Base-by-base conservation (phyloP, 305 asterid species). In the Striga hermonthica region DNA sequence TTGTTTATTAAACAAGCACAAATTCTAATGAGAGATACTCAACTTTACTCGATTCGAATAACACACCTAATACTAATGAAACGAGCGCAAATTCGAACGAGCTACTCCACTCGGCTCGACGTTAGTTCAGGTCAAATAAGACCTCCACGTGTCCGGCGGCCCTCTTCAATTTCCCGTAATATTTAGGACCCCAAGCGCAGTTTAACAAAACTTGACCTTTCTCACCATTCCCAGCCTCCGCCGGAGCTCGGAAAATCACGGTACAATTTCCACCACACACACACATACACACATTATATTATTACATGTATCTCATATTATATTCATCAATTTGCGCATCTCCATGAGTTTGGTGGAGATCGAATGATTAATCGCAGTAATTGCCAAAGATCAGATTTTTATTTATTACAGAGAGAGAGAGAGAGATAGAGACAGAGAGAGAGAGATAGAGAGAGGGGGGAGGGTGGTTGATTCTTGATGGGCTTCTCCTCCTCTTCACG, bases 191-290 rank as follows among this genome's bases (percentile, higher is more conserved):
- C 57, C 55, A 36, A 11, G 39, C 65, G 4, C 6, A 4, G 12
- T 60, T 66, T 43, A 54, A 49, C 0, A 9, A 43, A 62, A 28
- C 55, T 75, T 75, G 79, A 70, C 77, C 67, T 72, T 71, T 43
- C 40, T 0, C 53, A 2, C 2, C 1, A 2, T 10, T 16, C 13
- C 31, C 60, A n/a, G 14, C 65, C 56, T 66, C 28, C 1, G 66
- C 55, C 34, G 54, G 49, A 68, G 81, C 79, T 69, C 76, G 72
- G 71, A 72, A 69, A 66, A 47, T 76, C 75, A 68, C 80, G 65
- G 65, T 11, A 59, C 6, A 0, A 4, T 54, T 40, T 61, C 36
- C 66, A 62, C 75, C 67, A 1, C 7, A 41, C 34, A 15, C 6
- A 38, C 0, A 22, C 56, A 1, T 13, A 31, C 31, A 54, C 10